Evolutionary conservation across 2,329 filamentous ascomycete species (phyloP), one percentile per base, ranked within the genome.

Genomic region (Hypoxylon sp.): DNA sequence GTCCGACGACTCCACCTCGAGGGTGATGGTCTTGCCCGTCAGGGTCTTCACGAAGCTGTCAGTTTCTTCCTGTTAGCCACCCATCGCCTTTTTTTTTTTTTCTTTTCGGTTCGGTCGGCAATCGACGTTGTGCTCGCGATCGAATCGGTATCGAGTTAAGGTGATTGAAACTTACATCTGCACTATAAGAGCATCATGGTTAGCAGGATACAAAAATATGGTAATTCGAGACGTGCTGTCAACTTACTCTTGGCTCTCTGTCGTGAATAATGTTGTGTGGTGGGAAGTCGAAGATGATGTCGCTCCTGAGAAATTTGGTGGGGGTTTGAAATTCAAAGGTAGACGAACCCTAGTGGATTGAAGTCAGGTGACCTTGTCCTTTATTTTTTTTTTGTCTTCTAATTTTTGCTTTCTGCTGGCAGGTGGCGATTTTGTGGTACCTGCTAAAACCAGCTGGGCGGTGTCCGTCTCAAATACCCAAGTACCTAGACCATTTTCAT

Each of bases 11-110:
- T n/a, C n/a, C n/a, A n/a, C n/a, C n/a, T n/a, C n/a, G n/a, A n/a
- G n/a, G n/a, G n/a, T n/a, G n/a, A n/a, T 97, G 81, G 94, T 98
- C 91, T 98, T 98, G 83, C 95, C 94, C 87, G 94, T 97, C 78
- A 97, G 92, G 87, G 94, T 97, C 90, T 97, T 98, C 84, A 98
- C 94, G 90, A 98, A 98, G 89, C 91, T 96, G 82, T 70, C 67
- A 17, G 9, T 69, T 65, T 67, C 67, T 60, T 63, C 64, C n/a
- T 29, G 42, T 46, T 33, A 46, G 42, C 50, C 38, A 58, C 64
- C 56, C 66, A 63, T 65, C 58, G 60, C 53, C 52, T 46, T 60
- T 33, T 68, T 60, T n/a, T 41, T 20, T 33, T 33, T 6, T 33
- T 38, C 8, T 18, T 48, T 63, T 60, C 48, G 58, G 53, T 54